These are phyloP conservation scores for Hanseniaspora nectarophila DNA, from an alignment of 805 yeast species.

Conservation along the genomic window DNA sequence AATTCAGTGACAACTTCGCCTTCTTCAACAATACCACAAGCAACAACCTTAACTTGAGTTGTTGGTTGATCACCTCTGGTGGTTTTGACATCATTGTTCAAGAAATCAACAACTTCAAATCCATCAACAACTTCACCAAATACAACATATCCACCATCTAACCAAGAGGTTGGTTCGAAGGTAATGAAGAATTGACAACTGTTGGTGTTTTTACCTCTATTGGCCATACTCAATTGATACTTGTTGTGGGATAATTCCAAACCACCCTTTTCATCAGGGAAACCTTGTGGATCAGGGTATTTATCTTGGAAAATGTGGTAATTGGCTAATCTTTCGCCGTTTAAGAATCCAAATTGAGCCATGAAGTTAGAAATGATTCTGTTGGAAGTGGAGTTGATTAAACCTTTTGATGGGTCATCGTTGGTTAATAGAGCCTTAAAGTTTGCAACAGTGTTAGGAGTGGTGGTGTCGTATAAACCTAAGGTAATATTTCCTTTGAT, in stretches of 20 bases:
- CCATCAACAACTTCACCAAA: conserved; percentile 92
- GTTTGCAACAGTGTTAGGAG: conserved; percentile 82
- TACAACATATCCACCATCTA: conserved; percentile 89
- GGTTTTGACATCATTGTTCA: conserved; percentile 59
- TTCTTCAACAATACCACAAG: conserved; percentile 8
- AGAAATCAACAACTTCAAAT: conserved; percentile 61
- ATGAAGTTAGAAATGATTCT: conserved; percentile 59
- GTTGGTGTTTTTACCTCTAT: conserved; percentile 67
- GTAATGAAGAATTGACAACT: conserved; percentile 95
- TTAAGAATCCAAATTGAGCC: conserved; percentile 74
- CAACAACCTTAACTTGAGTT: conserved; percentile 6
- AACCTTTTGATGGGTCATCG: conserved; percentile 55
- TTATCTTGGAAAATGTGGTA: conserved; percentile 59
- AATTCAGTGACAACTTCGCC: background rate
- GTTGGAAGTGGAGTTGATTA: conserved; percentile 55
- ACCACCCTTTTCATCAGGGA: conserved; percentile 27
- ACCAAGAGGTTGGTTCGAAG: conserved; percentile 72
- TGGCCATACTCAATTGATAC: conserved; percentile 68
- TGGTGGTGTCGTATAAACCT: conserved; percentile 78
- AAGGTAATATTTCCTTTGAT: conserved; percentile 68
- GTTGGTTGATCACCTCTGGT: conserved; percentile 58
- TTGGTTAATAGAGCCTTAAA: conserved; percentile 71
- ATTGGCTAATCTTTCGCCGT: conserved; percentile 65
- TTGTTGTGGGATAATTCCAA: conserved; percentile 55
- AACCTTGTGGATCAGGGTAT: conserved; percentile 15